These are phyloP conservation scores for Carallia pectinifolia DNA, from an alignment of 345 rosid genomes.

Conservation along the genomic window DNA sequence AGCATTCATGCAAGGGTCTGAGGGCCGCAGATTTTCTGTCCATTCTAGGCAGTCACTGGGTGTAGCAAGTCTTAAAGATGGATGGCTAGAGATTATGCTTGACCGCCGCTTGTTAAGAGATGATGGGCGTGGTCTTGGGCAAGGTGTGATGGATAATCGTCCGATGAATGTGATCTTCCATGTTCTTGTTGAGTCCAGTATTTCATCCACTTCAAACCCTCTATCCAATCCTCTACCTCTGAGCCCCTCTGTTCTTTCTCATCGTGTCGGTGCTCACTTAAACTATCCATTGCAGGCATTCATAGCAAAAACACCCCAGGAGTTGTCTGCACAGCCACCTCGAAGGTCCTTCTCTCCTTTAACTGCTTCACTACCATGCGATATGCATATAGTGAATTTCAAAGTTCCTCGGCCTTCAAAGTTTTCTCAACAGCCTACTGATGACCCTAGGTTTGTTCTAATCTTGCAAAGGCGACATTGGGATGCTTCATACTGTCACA, in stretches of 20 bases:
- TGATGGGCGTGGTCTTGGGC: conserved; percentile 99
- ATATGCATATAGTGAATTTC: conserved; percentile 78
- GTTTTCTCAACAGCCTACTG: conserved; percentile 53
- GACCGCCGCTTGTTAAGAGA: conserved; percentile 80
- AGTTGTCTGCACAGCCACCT: conserved; percentile 51
- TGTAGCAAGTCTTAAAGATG: conserved; percentile 67
- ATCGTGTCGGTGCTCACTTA: conserved; percentile 62
- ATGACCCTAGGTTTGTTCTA: conserved; percentile 59
- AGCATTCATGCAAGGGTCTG: conserved; percentile 83
- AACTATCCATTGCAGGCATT: conserved; percentile 81
- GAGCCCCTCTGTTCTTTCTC: conserved; percentile 88
- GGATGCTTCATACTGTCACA: conserved; percentile 74
- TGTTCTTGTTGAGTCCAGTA: conserved; percentile 61
- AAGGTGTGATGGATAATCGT: conserved; percentile 91
- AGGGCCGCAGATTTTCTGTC: conserved; percentile 77
- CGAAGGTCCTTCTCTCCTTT: conserved; percentile 65
- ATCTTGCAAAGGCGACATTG: conserved; percentile 67
- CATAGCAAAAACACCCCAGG: conserved; percentile 73
- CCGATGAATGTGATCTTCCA: conserved; percentile 74
- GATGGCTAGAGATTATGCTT: conserved; percentile 97
- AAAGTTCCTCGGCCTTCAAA: conserved; percentile 81
- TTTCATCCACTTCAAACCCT: conserved; percentile 49
- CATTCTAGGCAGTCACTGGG: conserved; percentile 94
- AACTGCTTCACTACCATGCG: conserved; percentile 74
- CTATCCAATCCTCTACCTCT: conserved; percentile 47